Percentiles rank a stretch among this genome's conserved stretches.
Evolutionary conservation across 192 early-diverging fungal genomes (phyloP).

Genomic region (Paraglomus brasilianum): DNA sequence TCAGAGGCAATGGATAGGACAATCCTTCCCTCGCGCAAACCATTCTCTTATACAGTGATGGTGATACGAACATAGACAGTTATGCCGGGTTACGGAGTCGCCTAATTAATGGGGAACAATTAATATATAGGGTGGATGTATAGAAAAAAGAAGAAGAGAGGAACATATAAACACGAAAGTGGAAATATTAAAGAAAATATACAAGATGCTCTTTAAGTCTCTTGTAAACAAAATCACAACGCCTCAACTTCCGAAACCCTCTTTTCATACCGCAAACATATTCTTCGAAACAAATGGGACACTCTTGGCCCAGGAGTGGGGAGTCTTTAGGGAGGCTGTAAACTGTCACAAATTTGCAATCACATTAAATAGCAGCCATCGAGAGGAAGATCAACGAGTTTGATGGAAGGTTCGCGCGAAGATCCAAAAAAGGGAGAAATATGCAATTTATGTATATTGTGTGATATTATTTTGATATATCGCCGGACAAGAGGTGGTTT

Average conservation of each 20-base stretch:
- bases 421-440: slow-evolving; percentile 9
- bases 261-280: slow-evolving; percentile 62
- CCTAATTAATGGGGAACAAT: slow-evolving; percentile 42
- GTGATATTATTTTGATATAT: too few species aligned
- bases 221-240: slow-evolving; percentile 3
- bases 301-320: slow-evolving; percentile 73
- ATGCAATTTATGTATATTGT: too few species aligned
- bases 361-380: neutral
- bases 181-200: neutral
- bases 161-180: neutral
- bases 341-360: slow-evolving; percentile 34
- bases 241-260: neutral
- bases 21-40: slow-evolving; percentile 70
- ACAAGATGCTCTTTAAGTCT: too few species aligned
- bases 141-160: neutral
- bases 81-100: slow-evolving; percentile 75
- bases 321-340: slow-evolving; percentile 60
- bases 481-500: neutral
- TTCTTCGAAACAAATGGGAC: slow-evolving; percentile 94
- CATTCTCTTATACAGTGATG: slow-evolving; percentile 78
- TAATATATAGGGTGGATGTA: slow-evolving; percentile 6
- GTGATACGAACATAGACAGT: slow-evolving; percentile 91
- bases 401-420: neutral
- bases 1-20: slow-evolving; percentile 81
- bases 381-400: neutral